Conservation (phyloP, 306 rosid species). For the Prunus davidiana region DNA sequence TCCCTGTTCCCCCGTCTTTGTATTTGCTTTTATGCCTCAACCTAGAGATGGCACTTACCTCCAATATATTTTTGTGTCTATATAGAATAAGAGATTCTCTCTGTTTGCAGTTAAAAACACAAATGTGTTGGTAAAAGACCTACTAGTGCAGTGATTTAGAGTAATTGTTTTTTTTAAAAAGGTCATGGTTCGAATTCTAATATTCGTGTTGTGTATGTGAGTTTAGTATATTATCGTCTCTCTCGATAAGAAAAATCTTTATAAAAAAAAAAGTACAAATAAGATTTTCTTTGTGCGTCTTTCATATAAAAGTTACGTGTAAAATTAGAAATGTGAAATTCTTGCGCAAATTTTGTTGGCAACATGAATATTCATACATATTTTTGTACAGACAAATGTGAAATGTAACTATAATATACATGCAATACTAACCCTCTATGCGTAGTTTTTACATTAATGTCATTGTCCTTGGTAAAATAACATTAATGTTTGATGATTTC, state of each 20-base stretch:
- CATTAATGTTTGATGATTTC: not conserved
- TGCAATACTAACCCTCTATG: not conserved
- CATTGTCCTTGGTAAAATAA: not conserved
- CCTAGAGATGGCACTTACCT: not conserved
- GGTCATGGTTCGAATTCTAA: fast-evolving
- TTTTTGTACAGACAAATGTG: not conserved
- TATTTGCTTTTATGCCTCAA: not conserved
- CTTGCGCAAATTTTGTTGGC: too few species aligned
- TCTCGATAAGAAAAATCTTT: too few species aligned
- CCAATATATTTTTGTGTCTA: not conserved
- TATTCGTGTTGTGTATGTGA: too few species aligned
- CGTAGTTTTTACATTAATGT: not conserved
- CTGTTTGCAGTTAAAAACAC: too few species aligned
- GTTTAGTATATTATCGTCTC: too few species aligned
- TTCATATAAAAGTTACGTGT: too few species aligned
- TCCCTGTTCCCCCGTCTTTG: conserved; percentile 49
- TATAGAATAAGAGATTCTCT: not conserved
- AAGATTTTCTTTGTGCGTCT: too few species aligned
- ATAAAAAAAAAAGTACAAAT: too few species aligned
- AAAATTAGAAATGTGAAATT: too few species aligned
- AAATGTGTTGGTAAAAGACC: too few species aligned
- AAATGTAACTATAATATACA: not conserved
- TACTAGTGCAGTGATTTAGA: too few species aligned
- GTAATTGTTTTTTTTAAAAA: too few species aligned
- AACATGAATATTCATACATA: not conserved